Percentiles rank a stretch among this genome's conserved stretches.
Evolutionary conservation across 176 grass and related monocot genomes (phyloP).

Genomic region (Triticum timopheevii): DNA sequence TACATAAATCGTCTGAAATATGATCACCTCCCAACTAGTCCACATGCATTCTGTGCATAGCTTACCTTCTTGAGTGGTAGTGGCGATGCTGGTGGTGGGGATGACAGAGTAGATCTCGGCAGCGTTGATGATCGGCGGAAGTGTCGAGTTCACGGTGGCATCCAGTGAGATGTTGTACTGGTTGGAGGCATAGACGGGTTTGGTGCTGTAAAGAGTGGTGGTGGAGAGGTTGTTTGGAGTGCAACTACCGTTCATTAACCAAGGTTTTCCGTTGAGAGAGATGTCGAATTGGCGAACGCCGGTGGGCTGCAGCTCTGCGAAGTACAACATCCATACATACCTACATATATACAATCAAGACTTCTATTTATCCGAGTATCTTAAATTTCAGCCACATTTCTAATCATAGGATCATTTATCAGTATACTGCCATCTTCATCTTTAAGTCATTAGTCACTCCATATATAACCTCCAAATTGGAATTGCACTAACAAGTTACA

Average conservation of each 20-base stretch:
- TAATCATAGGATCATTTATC: too few species aligned
- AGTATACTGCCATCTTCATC: too few species aligned
- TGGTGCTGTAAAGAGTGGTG: not conserved
- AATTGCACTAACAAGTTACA: too few species aligned
- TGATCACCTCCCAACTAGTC: too few species aligned
- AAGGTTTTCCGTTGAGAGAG: not conserved
- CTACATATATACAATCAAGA: too few species aligned
- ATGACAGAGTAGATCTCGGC: conserved; percentile 35
- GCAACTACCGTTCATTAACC: not conserved
- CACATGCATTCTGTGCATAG: too few species aligned
- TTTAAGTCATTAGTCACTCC: too few species aligned
- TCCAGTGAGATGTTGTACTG: conserved; percentile 21
- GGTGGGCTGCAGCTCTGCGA: conserved; percentile 30
- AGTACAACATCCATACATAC: conserved; percentile 21
- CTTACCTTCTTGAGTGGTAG: conserved; percentile 37
- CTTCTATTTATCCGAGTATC: too few species aligned
- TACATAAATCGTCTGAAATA: too few species aligned
- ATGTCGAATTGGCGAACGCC: conserved; percentile 25
- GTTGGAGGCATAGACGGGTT: too few species aligned
- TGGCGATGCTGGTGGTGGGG: not conserved
- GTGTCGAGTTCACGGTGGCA: conserved; percentile 27
- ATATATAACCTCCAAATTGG: too few species aligned
- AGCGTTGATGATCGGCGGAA: conserved; percentile 53
- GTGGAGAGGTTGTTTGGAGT: not conserved
- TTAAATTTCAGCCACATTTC: too few species aligned